Evolutionary conservation across 495 filamentous ascomycete genomes (phyloP).

Genomic region (Paragyromitra xinjiangensis): DNA sequence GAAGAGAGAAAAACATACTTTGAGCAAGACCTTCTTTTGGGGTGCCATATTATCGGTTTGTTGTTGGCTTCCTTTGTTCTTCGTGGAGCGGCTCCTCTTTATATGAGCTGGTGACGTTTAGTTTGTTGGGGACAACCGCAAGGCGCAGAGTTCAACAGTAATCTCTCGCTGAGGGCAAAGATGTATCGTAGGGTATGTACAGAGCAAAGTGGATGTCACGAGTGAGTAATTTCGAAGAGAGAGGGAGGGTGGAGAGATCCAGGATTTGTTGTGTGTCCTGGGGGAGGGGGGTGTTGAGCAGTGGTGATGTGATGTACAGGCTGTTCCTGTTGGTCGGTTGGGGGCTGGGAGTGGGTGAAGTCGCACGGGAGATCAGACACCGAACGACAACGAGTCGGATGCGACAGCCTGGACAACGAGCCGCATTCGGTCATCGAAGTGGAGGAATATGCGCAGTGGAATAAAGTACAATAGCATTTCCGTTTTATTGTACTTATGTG

Average conservation of each 20-base stretch:
- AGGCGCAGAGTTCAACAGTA: neutral
- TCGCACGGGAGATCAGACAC: conserved; percentile 36
- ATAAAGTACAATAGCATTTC: neutral
- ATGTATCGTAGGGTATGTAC: conserved; percentile 26
- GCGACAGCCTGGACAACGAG: conserved; percentile 3
- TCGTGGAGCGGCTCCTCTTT: conserved; percentile 1
- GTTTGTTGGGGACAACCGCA: conserved; percentile 3
- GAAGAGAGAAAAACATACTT: conserved; percentile 67
- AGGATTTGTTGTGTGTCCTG: conserved; percentile 34
- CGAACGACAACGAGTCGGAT: conserved; percentile 23
- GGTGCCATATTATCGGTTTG: conserved; percentile 72
- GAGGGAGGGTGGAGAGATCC: conserved; percentile 16
- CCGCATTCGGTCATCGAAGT: conserved; percentile 22
- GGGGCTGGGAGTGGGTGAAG: conserved; percentile 18
- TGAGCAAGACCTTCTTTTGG: conserved; percentile 95
- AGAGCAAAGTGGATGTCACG: conserved; percentile 10
- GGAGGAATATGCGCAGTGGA: neutral
- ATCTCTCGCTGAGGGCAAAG: neutral
- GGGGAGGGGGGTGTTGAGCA: neutral
- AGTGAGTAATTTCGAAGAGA: neutral
- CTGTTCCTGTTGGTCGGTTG: conserved; percentile 43
- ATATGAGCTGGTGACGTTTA: conserved; percentile 9
- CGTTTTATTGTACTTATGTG: neutral
- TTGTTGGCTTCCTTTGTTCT: conserved; percentile 14
- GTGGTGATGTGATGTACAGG: conserved; percentile 40